These are phyloP conservation scores for Chlorella sp. DNA, from an alignment of 139 green algal species.

Conservation along the genomic window DNA sequence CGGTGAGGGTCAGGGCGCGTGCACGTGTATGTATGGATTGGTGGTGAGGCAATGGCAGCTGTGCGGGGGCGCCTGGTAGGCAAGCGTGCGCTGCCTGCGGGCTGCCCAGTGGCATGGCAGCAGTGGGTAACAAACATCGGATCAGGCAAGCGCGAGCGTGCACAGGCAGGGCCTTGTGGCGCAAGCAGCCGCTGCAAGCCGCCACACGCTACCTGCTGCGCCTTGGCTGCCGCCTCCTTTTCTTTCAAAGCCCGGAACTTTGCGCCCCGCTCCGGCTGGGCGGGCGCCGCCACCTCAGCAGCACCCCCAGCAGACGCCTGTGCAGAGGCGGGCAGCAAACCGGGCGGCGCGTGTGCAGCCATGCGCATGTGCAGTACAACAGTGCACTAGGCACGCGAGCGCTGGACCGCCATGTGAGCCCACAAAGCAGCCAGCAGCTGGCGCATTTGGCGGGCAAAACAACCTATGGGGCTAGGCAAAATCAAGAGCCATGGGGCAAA, in stretches of 20 bases:
- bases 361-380: neutral
- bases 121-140: neutral
- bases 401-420: neutral
- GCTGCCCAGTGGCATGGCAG: neutral
- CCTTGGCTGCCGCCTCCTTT: conserved; percentile 69
- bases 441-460: no score
- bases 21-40: neutral
- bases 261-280: conserved; percentile 35
- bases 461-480: no score
- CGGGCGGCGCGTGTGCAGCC: neutral
- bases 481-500: no score
- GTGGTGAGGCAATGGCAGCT: neutral
- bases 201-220: neutral
- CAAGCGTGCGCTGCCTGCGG: neutral
- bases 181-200: neutral
- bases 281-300: neutral
- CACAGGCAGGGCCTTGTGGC: no score
- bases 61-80: no score
- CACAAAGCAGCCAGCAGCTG: neutral
- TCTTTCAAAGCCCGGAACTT: conserved; percentile 77
- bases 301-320: neutral
- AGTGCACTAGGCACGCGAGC: neutral
- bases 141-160: neutral
- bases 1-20: neutral
- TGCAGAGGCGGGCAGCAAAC: neutral